phyloP scores from a whole-genome alignment of 2,329 filamentous ascomycete genomes.

The Calycina marina region DNA sequence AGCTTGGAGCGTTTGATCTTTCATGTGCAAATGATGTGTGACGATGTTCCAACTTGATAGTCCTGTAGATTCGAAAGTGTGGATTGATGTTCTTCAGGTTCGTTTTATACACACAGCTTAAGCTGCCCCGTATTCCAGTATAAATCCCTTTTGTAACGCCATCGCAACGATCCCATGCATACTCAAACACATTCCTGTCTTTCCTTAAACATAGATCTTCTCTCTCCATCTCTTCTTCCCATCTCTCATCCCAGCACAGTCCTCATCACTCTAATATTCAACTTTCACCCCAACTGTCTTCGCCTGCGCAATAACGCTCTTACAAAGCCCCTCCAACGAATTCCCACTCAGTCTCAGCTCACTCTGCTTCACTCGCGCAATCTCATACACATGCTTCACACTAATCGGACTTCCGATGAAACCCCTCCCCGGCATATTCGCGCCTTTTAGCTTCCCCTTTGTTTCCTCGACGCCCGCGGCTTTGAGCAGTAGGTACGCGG shows the following conservation, averaged over 20 bases:
- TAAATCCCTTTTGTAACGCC: too few species aligned
- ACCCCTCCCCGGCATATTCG: constrained; percentile 47
- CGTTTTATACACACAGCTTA: too few species aligned
- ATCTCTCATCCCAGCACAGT: background rate
- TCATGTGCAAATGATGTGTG: too few species aligned
- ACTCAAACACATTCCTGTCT: too few species aligned
- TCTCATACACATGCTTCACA: constrained; percentile 94
- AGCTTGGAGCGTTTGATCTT: too few species aligned
- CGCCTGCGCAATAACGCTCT: constrained; percentile 58
- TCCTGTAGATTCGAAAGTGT: too few species aligned
- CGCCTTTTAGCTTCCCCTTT: constrained; percentile 66
- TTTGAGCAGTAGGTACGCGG: constrained; percentile 74
- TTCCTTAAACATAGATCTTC: too few species aligned
- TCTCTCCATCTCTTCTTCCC: background rate
- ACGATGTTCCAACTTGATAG: too few species aligned
- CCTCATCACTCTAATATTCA: too few species aligned
- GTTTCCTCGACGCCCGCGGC: constrained; percentile 59
- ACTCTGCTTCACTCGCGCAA: constrained; percentile 86
- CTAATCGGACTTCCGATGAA: constrained; percentile 64
- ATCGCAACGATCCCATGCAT: too few species aligned
- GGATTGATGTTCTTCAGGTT: too few species aligned
- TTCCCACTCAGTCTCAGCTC: constrained; percentile 62
- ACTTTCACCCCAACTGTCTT: constrained; percentile 64
- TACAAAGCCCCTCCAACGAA: constrained; percentile 56
- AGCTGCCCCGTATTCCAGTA: too few species aligned